Base-by-base conservation (phyloP, 345 rosid genomes). In the Citrus cavaleriei region DNA sequence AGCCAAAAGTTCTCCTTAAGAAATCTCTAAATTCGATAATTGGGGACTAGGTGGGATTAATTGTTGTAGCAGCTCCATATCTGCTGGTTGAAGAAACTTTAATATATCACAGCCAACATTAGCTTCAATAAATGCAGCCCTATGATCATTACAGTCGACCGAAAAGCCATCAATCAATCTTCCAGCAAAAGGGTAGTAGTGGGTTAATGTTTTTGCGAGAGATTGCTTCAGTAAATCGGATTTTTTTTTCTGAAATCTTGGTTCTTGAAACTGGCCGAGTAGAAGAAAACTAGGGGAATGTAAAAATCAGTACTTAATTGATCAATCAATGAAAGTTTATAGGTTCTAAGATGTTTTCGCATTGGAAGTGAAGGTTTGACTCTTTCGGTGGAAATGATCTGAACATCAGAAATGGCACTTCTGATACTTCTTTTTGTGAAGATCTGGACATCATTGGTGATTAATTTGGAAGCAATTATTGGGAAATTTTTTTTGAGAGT, bases 261-360 rank as follows among this genome's bases (percentile, higher is more conserved):
- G 51, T 42, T 13, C 32, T 10, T 3, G 14, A 4, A 42, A 61
- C 22, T 22, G 3, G 63, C 8, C 1, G 81, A 54, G 38, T 81
- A 77, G 67, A 84, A 84, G 75, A 83, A 57, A 18, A 84, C 38
- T 37, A 84, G 24, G 3, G 83, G 81, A 16, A 68, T 74, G 51
- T 83, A 76, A 1, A 72, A 34, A 7, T 32, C 49, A 24, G 76
- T 3, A 77, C 1, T 8, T 3, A 83, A 24, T 60, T 84, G 85
- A 77, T 87, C 82, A 0, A 83, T 68, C 18, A 10, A 42, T 10
- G 14, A 42, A 42, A 42, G 49, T 42, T 42, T 42, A 42, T 42
- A 42, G 4, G 4, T 42, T 42, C 49, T 42, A 10, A 42, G 49
- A 42, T 42, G 14, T 42, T 10, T 42, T 10, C 4, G 14, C 4